Percentiles rank a stretch among this genome's conserved stretches.
Evolutionary conservation across 805 yeast genomes (phyloP).

Genomic region (Candida coleopterorum): DNA sequence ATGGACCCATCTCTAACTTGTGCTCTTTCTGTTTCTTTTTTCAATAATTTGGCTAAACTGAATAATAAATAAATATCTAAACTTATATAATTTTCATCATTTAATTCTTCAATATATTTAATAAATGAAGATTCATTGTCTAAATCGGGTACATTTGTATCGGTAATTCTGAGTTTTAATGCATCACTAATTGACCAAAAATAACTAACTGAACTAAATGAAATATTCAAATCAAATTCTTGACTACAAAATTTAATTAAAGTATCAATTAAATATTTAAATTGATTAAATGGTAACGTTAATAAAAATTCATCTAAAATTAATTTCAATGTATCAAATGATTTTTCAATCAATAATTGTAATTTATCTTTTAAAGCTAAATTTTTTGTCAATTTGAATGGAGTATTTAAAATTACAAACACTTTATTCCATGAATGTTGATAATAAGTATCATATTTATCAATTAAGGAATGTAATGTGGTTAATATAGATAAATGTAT

Average conservation of each 20-base stretch:
- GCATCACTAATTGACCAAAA: constrained; percentile 91
- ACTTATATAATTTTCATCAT: constrained; percentile 7
- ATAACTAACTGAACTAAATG: constrained; percentile 86
- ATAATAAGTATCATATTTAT: constrained; percentile 63
- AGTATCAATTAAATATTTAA: constrained; percentile 64
- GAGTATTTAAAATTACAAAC: constrained; percentile 55
- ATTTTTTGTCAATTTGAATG: constrained; percentile 41
- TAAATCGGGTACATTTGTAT: neutral
- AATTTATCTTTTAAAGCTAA: constrained; percentile 43
- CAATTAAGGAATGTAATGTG: constrained; percentile 68
- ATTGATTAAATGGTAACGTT: constrained; percentile 61
- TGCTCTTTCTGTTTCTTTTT: constrained; percentile 48
- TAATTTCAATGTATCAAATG: constrained; percentile 79
- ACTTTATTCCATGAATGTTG: constrained; percentile 70
- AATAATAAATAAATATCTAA: constrained; percentile 45
- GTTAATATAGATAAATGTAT: constrained; percentile 58
- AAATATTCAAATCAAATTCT: constrained; percentile 69
- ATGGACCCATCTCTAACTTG: constrained; percentile 89
- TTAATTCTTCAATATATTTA: constrained; percentile 3
- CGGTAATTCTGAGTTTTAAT: constrained; percentile 22
- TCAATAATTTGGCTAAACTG: constrained; percentile 57
- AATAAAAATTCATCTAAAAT: constrained; percentile 82
- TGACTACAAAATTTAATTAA: constrained; percentile 71
- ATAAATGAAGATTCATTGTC: constrained; percentile 9
- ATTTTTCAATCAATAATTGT: constrained; percentile 51